Percentiles rank a stretch among this genome's conserved stretches.
Evolutionary conservation across 257 asterid genomes (phyloP).

Genomic region (Forsythia viridissima): DNA sequence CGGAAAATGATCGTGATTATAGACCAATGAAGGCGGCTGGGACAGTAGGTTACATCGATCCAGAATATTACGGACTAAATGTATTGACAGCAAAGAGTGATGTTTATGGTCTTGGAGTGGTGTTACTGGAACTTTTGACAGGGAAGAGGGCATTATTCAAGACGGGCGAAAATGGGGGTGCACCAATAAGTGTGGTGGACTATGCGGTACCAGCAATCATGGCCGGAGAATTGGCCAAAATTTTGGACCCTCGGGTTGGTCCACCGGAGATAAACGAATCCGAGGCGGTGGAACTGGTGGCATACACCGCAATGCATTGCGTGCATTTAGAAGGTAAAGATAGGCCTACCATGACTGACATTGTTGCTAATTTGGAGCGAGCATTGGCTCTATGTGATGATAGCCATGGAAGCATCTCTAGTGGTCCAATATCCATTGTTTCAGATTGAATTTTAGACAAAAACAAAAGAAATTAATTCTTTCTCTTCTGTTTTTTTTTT

Average conservation of each 20-base stretch:
- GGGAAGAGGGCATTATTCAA: constrained; percentile 78
- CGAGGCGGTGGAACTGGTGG: constrained; percentile 86
- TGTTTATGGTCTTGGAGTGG: constrained; percentile 86
- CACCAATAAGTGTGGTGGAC: constrained; percentile 68
- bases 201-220: constrained; percentile 64
- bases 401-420: constrained; percentile 75
- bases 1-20: constrained; percentile 45
- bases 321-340: constrained; percentile 87
- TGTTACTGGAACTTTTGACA: constrained; percentile 65
- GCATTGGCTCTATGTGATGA: constrained; percentile 73
- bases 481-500: not conserved
- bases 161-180: constrained; percentile 39
- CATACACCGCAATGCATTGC: constrained; percentile 80
- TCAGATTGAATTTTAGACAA: constrained; percentile 51
- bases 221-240: constrained; percentile 52
- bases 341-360: constrained; percentile 73
- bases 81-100: constrained; percentile 82
- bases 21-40: constrained; percentile 70
- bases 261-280: constrained; percentile 51
- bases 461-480: constrained; percentile 13
- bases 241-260: constrained; percentile 66
- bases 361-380: constrained; percentile 77
- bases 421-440: constrained; percentile 61
- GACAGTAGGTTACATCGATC: constrained; percentile 82
- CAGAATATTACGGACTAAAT: constrained; percentile 70